Evolutionary conservation across 352 stramenopile species (phyloP).

Genomic region (Pythium aquatile): DNA sequence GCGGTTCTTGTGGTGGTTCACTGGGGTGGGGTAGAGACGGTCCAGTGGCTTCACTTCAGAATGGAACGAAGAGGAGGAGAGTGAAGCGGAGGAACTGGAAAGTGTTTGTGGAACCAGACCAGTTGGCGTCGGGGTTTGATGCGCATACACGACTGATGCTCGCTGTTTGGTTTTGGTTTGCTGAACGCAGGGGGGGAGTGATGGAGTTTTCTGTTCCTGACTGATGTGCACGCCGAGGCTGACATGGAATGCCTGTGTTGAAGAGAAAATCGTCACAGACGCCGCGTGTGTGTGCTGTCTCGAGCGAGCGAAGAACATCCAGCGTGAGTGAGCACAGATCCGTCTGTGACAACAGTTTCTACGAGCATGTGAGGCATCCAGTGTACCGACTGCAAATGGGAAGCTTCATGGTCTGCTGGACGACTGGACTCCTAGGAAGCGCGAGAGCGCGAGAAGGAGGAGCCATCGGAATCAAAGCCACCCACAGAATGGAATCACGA

Average conservation of each 20-base stretch:
- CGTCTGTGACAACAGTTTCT: not conserved
- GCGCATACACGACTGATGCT: not conserved
- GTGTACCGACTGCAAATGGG: no score
- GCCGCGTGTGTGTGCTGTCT: not conserved
- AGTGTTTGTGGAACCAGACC: slow-evolving; percentile 3
- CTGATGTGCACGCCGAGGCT: not conserved
- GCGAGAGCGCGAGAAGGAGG: not conserved
- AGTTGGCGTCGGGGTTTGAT: not conserved
- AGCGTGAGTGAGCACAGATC: not conserved
- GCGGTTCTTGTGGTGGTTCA: not conserved
- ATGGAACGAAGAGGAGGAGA: not conserved
- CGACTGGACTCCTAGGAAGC: no score
- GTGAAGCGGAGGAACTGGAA: not conserved
- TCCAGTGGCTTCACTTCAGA: not conserved
- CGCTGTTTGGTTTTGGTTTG: not conserved
- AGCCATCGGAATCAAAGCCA: not conserved
- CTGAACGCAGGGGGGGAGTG: not conserved
- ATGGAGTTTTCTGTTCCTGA: slow-evolving; percentile 4
- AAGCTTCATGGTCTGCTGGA: no score
- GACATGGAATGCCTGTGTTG: not conserved
- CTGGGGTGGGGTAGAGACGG: not conserved
- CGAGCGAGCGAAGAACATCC: not conserved
- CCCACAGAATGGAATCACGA: not conserved
- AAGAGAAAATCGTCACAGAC: not conserved
- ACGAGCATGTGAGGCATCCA: not conserved